Base-by-base conservation (phyloP, 805 yeast species). In the Cyberlindnera japonica region DNA sequence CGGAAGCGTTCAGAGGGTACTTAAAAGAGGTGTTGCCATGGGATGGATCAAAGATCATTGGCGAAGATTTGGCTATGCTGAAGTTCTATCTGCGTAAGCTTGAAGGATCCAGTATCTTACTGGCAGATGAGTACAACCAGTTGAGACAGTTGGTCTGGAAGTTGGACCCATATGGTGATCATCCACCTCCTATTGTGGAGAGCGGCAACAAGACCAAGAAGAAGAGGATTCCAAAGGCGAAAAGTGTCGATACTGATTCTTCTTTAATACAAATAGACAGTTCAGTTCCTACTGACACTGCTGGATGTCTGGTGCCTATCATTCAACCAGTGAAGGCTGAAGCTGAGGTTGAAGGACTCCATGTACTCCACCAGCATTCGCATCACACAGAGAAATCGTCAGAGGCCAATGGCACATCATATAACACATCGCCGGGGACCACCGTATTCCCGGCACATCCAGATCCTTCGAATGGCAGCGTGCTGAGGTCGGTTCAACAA, bases 31-130 rank as follows among this genome's bases (percentile, higher is more conserved):
- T 19, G 6, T 43, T 58, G 14, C 11, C 16, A 3, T 45, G 50
- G 38, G 43, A 50, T 18, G 57, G 54, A 13, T 43, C 54, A 10
- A 40, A 52, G 10, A 38, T 42, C 4, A 57, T 54, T 7, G 52
- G 50, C 2, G 51, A 63, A 18, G 38, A 43, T n/a, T 15, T 62
- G 6, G 40, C 49, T 3, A 52, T 62, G 44, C 35, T 74, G 23
- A 64, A 71, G 37, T 71, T 68, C 43, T 68, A 65, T 37, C 45
- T 75, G 40, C 62, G 79, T 38, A 76, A 77, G 51, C 45, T 76
- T 27, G 69, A 65, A 33, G 81, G 78, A 4, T 61, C 72, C 14
- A 61, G 62, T 32, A 50, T 69, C 2, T 25, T 60, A 33, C 43
- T 68, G 27, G 43, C 48, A 2, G 47, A 61, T 56, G 77, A 68